Percentiles rank a stretch among this genome's conserved stretches.
Conservation (phyloP, 2,329 filamentous ascomycete genomes). For the Acarospora socialis region DNA sequence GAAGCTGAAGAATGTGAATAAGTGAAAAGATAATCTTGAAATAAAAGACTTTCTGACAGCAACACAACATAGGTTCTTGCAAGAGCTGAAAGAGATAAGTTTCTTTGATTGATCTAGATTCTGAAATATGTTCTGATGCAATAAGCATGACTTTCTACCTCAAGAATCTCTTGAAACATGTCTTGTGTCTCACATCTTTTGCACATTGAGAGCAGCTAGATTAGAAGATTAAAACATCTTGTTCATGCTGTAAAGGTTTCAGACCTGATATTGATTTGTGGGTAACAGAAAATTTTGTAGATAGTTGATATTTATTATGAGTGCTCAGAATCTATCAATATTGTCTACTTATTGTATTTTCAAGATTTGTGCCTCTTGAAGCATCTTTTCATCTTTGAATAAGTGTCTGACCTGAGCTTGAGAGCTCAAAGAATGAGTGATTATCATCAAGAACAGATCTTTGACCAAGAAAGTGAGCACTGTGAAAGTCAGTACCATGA, state of each 20-base stretch:
- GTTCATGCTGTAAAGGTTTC: neutral
- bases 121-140: no score
- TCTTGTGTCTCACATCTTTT: neutral
- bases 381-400: no score
- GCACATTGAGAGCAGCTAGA: neutral
- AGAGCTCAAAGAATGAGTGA: no score
- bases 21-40: neutral
- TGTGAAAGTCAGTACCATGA: neutral
- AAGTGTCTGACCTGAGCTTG: no score
- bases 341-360: neutral
- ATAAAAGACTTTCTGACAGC: neutral
- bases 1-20: neutral
- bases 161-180: neutral
- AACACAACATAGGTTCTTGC: neutral
- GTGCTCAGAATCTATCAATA: no score
- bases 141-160: neutral
- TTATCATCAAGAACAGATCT: no score
- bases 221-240: neutral
- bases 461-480: no score
- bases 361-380: neutral
- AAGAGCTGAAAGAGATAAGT: neutral
- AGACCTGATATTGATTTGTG: constrained; percentile 1
- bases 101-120: neutral
- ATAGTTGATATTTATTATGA: no score
- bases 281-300: no score